Percentiles rank a stretch among this genome's conserved stretches.
Conservation (phyloP, 164 flowering plant species). For the Tinospora cordifolia region DNA sequence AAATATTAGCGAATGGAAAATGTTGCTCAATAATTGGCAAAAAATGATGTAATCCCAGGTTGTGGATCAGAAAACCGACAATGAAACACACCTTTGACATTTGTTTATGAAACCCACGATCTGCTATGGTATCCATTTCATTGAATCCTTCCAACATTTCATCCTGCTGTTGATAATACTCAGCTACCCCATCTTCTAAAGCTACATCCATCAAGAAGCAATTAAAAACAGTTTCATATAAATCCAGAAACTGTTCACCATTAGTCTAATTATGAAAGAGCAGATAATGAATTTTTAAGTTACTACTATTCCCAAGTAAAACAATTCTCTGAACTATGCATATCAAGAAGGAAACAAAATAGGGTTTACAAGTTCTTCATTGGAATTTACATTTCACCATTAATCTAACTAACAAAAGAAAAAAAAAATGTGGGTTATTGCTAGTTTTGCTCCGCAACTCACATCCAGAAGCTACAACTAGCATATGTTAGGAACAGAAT, state of each 20-base stretch:
- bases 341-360: background rate
- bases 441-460: no score
- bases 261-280: background rate
- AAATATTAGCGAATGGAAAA: constrained; percentile 5
- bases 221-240: background rate
- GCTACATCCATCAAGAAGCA: constrained; percentile 28
- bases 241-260: background rate
- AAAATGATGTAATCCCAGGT: constrained; percentile 1
- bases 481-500: no score
- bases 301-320: background rate
- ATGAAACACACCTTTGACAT: constrained; percentile 61
- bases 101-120: constrained; percentile 74
- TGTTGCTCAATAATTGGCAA: background rate
- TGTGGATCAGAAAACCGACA: background rate
- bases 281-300: background rate
- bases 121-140: constrained; percentile 82
- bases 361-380: no score
- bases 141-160: constrained; percentile 86
- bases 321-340: background rate
- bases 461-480: no score
- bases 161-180: constrained; percentile 89
- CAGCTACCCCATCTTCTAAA: constrained; percentile 72
- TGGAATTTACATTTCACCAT: no score
- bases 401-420: no score
- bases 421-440: no score